Conservation (phyloP, 306 rosid species). For the Ziziphus jujuba region DNA sequence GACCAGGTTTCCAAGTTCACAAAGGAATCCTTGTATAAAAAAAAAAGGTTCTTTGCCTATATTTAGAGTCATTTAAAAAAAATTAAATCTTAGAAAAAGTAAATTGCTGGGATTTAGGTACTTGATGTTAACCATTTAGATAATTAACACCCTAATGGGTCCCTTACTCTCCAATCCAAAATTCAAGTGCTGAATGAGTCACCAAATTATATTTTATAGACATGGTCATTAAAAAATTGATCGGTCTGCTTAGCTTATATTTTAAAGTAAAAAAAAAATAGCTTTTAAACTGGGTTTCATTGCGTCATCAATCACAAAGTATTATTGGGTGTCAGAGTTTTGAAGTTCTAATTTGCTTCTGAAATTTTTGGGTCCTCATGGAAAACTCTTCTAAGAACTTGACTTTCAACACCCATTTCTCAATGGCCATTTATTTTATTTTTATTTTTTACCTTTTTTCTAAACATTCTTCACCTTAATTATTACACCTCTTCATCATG, state of each 20-base stretch:
- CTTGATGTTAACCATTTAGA: conserved; percentile 30
- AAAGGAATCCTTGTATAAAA: not conserved
- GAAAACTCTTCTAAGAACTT: conserved; percentile 30
- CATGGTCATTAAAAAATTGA: conserved; percentile 24
- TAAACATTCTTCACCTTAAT: conserved; percentile 13
- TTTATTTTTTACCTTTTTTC: not conserved
- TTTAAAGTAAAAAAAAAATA: not conserved
- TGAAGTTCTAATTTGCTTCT: conserved; percentile 34
- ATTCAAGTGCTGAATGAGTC: conserved; percentile 64
- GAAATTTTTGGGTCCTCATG: conserved; percentile 35
- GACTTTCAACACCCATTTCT: conserved; percentile 33
- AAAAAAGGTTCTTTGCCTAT: no score
- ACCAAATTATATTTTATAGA: conserved; percentile 30
- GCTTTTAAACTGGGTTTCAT: conserved; percentile 57
- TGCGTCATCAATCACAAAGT: conserved; percentile 52
- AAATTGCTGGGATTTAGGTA: conserved; percentile 40
- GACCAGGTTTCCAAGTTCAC: conserved; percentile 18
- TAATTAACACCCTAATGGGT: conserved; percentile 28
- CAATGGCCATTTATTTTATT: not conserved
- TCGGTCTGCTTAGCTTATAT: no score
- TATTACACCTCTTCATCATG: conserved; percentile 21
- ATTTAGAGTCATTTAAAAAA: conserved; percentile 8
- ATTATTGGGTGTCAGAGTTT: conserved; percentile 34
- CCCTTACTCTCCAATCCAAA: conserved; percentile 33
- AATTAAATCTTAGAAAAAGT: conserved; percentile 4